These are phyloP conservation scores for Tuber borchii DNA, from an alignment of 495 filamentous ascomycete species.

Conservation along the genomic window DNA sequence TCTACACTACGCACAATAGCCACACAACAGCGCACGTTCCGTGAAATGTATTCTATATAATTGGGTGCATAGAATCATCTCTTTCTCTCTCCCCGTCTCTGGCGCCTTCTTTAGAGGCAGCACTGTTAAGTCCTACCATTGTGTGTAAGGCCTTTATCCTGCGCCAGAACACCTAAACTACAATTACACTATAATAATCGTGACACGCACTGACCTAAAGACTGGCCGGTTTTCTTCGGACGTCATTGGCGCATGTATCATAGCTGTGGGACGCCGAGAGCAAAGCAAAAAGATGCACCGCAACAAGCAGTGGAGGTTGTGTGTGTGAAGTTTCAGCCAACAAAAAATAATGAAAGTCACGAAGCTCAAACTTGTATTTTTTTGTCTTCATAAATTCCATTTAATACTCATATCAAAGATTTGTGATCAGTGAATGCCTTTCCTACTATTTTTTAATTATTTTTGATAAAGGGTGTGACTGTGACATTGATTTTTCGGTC, in stretches of 20 bases:
- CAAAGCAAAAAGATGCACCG: neutral
- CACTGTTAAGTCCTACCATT: neutral
- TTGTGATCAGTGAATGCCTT: neutral
- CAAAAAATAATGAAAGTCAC: conserved; percentile 1
- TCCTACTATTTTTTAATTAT: neutral
- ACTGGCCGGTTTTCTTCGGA: neutral
- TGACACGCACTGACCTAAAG: neutral
- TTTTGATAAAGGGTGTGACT: neutral
- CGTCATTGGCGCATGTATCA: neutral
- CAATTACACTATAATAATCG: neutral
- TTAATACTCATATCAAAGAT: neutral
- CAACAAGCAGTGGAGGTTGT: neutral
- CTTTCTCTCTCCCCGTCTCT: neutral
- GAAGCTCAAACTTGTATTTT: conserved; percentile 3
- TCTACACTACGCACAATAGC: neutral
- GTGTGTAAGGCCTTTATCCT: too few relatives aligned
- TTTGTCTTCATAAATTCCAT: neutral
- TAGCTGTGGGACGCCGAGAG: neutral
- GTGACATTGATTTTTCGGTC: neutral
- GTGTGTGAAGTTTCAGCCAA: neutral
- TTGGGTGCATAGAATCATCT: neutral
- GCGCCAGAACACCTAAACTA: neutral
- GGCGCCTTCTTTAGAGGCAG: neutral
- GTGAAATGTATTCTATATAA: neutral
- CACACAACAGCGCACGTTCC: neutral